Percentiles rank a stretch among this genome's conserved stretches.
phyloP scores from a whole-genome alignment of 1,139 yeast genomes.

The Geotrichum cucujoidarum region DNA sequence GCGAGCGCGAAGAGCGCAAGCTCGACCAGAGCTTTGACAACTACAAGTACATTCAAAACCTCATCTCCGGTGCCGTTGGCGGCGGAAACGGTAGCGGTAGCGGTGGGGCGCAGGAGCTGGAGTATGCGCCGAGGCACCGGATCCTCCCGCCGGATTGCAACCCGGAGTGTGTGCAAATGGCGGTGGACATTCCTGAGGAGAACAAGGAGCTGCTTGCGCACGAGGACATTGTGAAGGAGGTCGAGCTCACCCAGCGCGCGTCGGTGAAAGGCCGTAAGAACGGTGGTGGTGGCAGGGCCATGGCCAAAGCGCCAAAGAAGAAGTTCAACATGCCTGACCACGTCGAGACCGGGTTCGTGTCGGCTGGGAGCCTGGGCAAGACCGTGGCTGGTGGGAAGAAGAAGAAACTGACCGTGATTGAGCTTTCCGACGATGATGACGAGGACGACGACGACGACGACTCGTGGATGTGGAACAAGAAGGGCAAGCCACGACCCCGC shows the following conservation, averaged over 20 bases:
- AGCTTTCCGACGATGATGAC: background rate
- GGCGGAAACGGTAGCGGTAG: background rate
- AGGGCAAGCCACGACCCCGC: background rate
- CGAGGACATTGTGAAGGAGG: conserved; percentile 60
- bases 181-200: conserved; percentile 66
- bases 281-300: conserved; percentile 14
- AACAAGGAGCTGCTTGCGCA: conserved; percentile 51
- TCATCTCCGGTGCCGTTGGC: conserved; percentile 36
- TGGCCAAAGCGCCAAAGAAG: conserved; percentile 18
- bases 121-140: conserved; percentile 45
- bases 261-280: conserved; percentile 12
- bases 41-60: conserved; percentile 70
- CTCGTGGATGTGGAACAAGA: background rate
- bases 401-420: background rate
- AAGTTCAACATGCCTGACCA: conserved; percentile 75
- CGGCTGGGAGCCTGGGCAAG: background rate
- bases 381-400: background rate
- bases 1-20: conserved; percentile 72
- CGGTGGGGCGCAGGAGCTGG: conserved; percentile 31
- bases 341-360: conserved; percentile 63
- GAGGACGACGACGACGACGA: conserved; percentile 6
- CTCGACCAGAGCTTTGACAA: conserved; percentile 83
- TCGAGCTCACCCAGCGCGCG: conserved; percentile 21
- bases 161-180: conserved; percentile 54
- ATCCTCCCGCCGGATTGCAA: conserved; percentile 55